Percentiles rank a stretch among this genome's conserved stretches.
Conservation (phyloP, 768 basidiomycete species). For the Trametopsis cervina region DNA sequence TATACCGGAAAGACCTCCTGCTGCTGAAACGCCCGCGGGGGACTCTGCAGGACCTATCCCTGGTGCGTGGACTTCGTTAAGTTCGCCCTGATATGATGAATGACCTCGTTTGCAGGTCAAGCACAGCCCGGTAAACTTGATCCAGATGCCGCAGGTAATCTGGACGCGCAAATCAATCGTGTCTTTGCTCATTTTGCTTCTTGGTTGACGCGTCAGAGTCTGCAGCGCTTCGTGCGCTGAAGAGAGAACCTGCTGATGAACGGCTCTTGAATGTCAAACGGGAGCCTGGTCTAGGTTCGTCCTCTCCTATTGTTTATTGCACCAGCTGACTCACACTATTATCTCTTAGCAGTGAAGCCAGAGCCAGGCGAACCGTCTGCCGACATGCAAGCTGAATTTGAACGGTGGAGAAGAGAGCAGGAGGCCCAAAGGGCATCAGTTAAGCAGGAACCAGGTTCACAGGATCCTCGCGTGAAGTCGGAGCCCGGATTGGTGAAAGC, state of each 20-base stretch:
- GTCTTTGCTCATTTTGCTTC: no score
- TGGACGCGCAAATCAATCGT: background rate
- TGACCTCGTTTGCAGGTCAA: background rate
- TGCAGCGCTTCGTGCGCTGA: slow-evolving; percentile 10
- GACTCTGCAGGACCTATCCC: no score
- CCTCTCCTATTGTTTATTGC: background rate
- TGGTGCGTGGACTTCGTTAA: no score
- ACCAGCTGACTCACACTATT: background rate
- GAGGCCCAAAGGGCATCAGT: background rate
- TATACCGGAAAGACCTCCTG: background rate
- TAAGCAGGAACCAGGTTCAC: background rate
- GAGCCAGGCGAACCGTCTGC: background rate
- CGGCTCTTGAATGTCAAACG: background rate
- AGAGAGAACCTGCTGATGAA: slow-evolving; percentile 6
- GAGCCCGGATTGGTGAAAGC: background rate
- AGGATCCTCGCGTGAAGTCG: background rate
- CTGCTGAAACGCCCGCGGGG: background rate
- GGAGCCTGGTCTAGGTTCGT: background rate
- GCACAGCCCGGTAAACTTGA: slow-evolving; percentile 14
- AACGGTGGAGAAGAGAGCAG: background rate
- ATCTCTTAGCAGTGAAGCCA: background rate
- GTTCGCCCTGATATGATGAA: no score
- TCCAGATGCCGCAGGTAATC: slow-evolving; percentile 20
- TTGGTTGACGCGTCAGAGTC: no score
- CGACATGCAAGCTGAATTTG: background rate